Evolutionary conservation across 2,329 filamentous ascomycete species (phyloP), one percentile per base, ranked within the genome.

Genomic region (Colletotrichum orbiculare): DNA sequence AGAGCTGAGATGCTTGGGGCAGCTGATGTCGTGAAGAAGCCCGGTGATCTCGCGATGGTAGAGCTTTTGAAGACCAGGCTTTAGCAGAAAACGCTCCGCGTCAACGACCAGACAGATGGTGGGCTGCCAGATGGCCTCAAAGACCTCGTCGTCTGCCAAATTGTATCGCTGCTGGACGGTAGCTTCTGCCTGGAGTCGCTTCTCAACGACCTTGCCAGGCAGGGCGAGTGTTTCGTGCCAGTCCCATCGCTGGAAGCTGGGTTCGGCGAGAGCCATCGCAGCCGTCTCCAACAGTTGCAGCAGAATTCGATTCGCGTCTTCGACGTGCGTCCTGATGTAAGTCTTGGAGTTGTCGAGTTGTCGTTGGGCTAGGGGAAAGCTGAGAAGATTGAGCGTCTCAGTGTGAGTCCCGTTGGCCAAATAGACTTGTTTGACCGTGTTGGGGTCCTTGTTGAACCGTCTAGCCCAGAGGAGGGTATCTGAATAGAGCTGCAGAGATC

Each of bases 161-260:
- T 47, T 33, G 12, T 12, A 41, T 11, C 25, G 35, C 17, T 47
- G 8, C 25, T 63, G 53, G 15, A 52, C 17, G 10, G 58, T 59
- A 7, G 41, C 60, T 17, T 35, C 2, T 12, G 25, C 25, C 25
- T 8, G 45, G 13, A 63, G 25, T 8, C 60, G 60, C 13, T 12
- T 35, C 15, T 46, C 13, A 9, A 59, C n/a, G 11, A 53, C 54
- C 9, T 49, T 35, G 8, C 13, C 41, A 12, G 60, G 60, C 7
- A 63, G 25, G 34, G n/a, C 7, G 5, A 48, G n/a, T 13, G 59
- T 46, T 5, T 11, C 8, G 8, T 37, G 10, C 60, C 60, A 53
- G 37, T 58, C 35, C 8, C 41, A 13, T 35, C 9, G 15, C n/a
- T 63, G 54, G 34, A 63, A 63, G 37, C 35, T 47, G 15, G 15